A percentile compares a stretch with the other conserved stretches of the same genome.
These are phyloP conservation scores for Yamadazyma kanchanaburiensis DNA, from an alignment of 1,139 yeast species.

Conservation along the genomic window DNA sequence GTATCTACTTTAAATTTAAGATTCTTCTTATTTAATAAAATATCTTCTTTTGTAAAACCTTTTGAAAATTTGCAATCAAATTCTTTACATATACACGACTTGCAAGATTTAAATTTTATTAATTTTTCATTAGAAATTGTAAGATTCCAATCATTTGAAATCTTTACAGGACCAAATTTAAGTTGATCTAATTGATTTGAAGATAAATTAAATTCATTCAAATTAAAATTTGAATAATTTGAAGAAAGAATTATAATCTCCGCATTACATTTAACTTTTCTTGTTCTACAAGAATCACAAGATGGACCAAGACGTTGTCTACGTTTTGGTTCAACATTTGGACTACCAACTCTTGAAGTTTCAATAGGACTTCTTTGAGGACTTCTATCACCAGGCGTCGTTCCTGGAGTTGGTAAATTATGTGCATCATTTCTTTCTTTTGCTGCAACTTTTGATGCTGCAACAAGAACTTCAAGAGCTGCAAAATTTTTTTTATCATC, in stretches of 20 bases:
- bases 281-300: conserved; percentile 68
- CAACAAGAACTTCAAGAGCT: conserved; percentile 5
- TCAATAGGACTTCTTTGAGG: too few species aligned
- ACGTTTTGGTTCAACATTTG: conserved; percentile 21
- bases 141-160: conserved; percentile 10
- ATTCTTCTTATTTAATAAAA: conserved; percentile 23
- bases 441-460: conserved; percentile 2
- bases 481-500: background rate
- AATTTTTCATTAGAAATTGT: conserved; percentile 30
- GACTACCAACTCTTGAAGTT: background rate
- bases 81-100: conserved; percentile 44
- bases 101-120: conserved; percentile 48
- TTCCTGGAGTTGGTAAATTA: background rate
- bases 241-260: conserved; percentile 36
- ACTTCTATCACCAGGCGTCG: too few species aligned
- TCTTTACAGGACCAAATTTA: conserved; percentile 4
- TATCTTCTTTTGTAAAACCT: conserved; percentile 61
- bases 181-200: conserved; percentile 4
- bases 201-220: conserved; percentile 11
- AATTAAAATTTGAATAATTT: conserved; percentile 7
- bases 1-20: conserved; percentile 10
- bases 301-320: conserved; percentile 74
- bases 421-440: too few species aligned
- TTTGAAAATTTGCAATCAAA: conserved; percentile 50
- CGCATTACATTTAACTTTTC: conserved; percentile 76